Evolutionary conservation across 1,139 yeast species (phyloP), one percentile per base, ranked within the genome.

Genomic region (Hemisphaericaspora xylofermentans): DNA sequence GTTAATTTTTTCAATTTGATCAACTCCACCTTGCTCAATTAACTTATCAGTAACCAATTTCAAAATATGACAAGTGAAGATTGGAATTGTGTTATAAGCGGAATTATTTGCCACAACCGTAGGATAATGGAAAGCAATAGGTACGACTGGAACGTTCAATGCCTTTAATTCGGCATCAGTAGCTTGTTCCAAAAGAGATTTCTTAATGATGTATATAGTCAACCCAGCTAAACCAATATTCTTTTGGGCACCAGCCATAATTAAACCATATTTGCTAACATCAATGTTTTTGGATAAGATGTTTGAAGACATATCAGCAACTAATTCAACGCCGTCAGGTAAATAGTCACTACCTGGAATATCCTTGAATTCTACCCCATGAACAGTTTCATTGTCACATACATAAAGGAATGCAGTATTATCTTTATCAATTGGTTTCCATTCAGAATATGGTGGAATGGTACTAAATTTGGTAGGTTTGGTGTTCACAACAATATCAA

Each of bases 201-300:
- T 91, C 65, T 87, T 87, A 61, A 91, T 82, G 53, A 93, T 91
- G 63, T 89, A 91, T 49, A 93, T 76, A 14, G 98, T 85, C 51
- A 93, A 78, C 33, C 98, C 98, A 5, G 98, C 98, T 59, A 93
- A 72, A 42, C 98, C 98, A 57, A 93, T 88, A 61, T 93, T 93
- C 68, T 93, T 93, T 66, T 93, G 98, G 15, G 98, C 98, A 45
- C 98, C 98, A n/a, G 94, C 95, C 80, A 69, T 67, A 46, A 93
- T 82, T 34, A 89, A 70, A 40, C 97, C 98, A 57, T 80, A 91
- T 62, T 86, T 83, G 43, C 88, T 72, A 36, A 93, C 84, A 56
- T 93, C 96, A 36, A 93, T 62, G 51, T 77, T 68, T 53, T 87
- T 84, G 18, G 96, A 88, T 50, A 93, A 73, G 57, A 93, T 84